A percentile compares a stretch with the other conserved stretches of the same genome.
Evolutionary conservation across 129 eudicot genomes (phyloP).

Genomic region (Calendula officinalis): DNA sequence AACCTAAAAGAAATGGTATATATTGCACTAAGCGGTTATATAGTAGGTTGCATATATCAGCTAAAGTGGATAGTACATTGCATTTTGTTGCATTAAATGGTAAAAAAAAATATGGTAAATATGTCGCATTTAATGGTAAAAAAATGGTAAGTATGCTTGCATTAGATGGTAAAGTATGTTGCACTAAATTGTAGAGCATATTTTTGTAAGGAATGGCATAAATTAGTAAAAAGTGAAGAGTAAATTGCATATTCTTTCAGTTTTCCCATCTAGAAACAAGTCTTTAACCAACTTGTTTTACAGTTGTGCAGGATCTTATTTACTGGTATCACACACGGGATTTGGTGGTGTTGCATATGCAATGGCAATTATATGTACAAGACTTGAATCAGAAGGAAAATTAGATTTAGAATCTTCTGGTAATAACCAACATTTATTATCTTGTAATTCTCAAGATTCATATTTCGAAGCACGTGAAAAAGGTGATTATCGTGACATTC

Average conservation of each 20-base stretch:
- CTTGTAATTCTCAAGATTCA: constrained; percentile 27
- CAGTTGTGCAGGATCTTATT: constrained; percentile 88
- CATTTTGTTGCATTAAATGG: too few relatives aligned
- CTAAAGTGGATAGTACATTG: too few relatives aligned
- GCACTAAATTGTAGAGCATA: neutral
- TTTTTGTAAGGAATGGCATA: neutral
- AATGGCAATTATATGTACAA: constrained; percentile 83
- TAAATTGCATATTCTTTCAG: neutral
- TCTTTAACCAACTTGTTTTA: constrained; percentile 14
- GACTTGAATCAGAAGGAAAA: constrained; percentile 47
- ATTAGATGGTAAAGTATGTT: neutral
- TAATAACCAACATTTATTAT: constrained; percentile 15
- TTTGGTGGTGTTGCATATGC: constrained; percentile 98
- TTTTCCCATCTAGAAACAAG: constrained; percentile 1
- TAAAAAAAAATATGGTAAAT: too few relatives aligned
- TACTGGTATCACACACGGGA: constrained; percentile 94
- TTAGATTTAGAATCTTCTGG: neutral
- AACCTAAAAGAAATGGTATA: too few relatives aligned
- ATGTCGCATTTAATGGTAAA: neutral
- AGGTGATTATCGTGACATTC: constrained; percentile 94
- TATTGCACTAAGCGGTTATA: too few relatives aligned
- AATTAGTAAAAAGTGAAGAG: neutral
- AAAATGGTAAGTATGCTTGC: neutral
- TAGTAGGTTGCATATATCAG: too few relatives aligned
- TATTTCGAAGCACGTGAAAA: constrained; percentile 62